These are phyloP conservation scores for Candida multigemmis DNA, from an alignment of 805 yeast genomes.

Conservation along the genomic window DNA sequence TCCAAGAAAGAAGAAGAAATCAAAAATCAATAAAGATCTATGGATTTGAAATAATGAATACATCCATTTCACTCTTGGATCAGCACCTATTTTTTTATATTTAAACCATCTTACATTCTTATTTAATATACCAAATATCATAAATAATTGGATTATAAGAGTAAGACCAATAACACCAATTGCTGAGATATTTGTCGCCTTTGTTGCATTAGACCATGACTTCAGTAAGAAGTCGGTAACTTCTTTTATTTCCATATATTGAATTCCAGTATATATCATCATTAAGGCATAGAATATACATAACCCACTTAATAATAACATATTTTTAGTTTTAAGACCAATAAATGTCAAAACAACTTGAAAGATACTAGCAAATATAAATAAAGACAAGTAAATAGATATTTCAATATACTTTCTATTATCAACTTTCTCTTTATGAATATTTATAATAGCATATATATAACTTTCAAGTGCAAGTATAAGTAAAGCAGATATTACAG, in stretches of 20 bases:
- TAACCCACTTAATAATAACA: conserved; percentile 28
- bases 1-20: conserved; percentile 37
- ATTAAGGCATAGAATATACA: conserved; percentile 32
- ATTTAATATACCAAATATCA: conserved; percentile 23
- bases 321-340: conserved; percentile 30
- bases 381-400: conserved; percentile 36
- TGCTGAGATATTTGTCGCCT: conserved; percentile 33
- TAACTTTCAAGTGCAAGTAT: conserved; percentile 28
- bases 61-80: conserved; percentile 25
- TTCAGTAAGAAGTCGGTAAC: conserved; percentile 9
- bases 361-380: conserved; percentile 37
- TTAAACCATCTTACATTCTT: conserved; percentile 36
- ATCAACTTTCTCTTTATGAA: conserved; percentile 13
- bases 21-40: conserved; percentile 13
- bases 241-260: conserved; percentile 29
- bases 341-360: conserved; percentile 28
- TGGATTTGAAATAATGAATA: conserved; percentile 32
- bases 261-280: conserved; percentile 39
- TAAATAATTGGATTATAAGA: conserved; percentile 16
- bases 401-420: conserved; percentile 16
- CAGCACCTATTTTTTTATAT: conserved; percentile 42
- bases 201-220: conserved; percentile 20
- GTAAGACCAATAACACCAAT: conserved; percentile 31
- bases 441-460: conserved; percentile 28
- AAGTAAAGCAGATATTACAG: conserved; percentile 23